These are phyloP conservation scores for Ulota crispa DNA, from an alignment of 225 moss, liverwort and hornwort species.

Conservation along the genomic window DNA sequence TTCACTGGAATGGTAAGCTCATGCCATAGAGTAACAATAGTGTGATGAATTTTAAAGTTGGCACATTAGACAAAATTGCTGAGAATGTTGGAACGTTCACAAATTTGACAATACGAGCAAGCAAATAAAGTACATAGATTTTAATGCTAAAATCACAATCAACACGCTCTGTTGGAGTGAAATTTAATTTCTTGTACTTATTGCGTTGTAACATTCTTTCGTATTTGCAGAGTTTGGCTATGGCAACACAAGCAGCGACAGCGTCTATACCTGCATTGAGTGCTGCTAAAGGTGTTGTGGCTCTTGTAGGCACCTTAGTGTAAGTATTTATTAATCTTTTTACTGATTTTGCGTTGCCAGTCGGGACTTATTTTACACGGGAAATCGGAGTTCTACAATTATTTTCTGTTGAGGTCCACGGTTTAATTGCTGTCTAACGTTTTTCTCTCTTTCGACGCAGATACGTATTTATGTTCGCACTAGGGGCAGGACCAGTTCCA, in stretches of 20 bases:
- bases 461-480: conserved; percentile 86
- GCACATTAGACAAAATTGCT: background rate
- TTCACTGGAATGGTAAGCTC: conserved; percentile 78
- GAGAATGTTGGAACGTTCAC: too few species aligned
- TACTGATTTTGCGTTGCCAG: rapidly evolving
- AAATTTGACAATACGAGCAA: too few species aligned
- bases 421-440: background rate
- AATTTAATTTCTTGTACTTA: background rate
- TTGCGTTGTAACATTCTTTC: background rate
- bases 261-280: conserved; percentile 44
- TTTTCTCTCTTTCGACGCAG: conserved; percentile 18
- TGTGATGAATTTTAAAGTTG: too few species aligned
- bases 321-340: background rate
- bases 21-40: rapidly evolving
- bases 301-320: conserved; percentile 54
- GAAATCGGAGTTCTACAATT: background rate
- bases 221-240: conserved; percentile 41
- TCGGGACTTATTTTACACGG: background rate
- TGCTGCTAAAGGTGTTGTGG: conserved; percentile 43
- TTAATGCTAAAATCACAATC: too few species aligned
- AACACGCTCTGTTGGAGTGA: too few species aligned
- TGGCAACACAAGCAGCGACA: conserved; percentile 58
- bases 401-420: rapidly evolving
- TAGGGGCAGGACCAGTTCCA: conserved; percentile 92
- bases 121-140: too few species aligned